These are phyloP conservation scores for Apiotrichum laibachii DNA, from an alignment of 1,284 basidiomycete species.

Conservation along the genomic window DNA sequence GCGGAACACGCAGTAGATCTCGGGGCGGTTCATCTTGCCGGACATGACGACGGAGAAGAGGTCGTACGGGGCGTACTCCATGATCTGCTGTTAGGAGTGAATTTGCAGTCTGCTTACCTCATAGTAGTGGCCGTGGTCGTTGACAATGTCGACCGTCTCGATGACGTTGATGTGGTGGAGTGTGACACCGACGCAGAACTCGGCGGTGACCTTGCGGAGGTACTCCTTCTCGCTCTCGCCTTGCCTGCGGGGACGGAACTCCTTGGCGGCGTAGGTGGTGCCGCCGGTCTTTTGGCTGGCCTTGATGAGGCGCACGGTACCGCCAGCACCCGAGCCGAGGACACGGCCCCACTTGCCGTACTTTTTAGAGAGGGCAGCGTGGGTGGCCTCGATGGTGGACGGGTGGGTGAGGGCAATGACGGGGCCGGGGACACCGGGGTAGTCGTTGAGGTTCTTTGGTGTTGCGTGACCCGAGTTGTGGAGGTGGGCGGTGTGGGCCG, in stretches of 20 bases:
- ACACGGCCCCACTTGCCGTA: conserved; percentile 99
- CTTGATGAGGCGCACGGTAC: conserved; percentile 95
- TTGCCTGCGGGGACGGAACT: conserved; percentile 83
- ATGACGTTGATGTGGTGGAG: conserved; percentile 96
- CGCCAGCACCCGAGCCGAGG: conserved; percentile 92
- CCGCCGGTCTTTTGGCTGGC: conserved; percentile 73
- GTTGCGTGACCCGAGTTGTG: conserved; percentile 38
- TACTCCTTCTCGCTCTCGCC: conserved; percentile 95
- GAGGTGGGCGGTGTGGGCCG: conserved; percentile 10
- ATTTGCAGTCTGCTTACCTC: conserved; percentile 63
- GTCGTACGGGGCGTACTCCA: conserved; percentile 99
- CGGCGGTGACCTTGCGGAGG: conserved; percentile 97
- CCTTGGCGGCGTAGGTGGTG: conserved; percentile 91
- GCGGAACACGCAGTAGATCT: conserved; percentile 98
- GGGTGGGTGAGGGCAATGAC: conserved; percentile 50
- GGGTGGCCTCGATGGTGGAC: conserved; percentile 69
- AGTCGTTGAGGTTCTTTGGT: conserved; percentile 41
- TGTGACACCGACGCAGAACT: conserved; percentile 96
- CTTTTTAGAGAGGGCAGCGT: conserved; percentile 92
- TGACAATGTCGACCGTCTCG: conserved; percentile 97
- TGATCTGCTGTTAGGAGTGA: conserved; percentile 62
- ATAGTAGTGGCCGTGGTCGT: conserved; percentile 96
- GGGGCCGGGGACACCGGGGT: conserved; percentile 47
- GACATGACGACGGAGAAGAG: conserved; percentile 99
- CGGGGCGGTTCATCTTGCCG: conserved; percentile 94